Conservation (phyloP, 768 basidiomycete species). For the Psilocybe cyanescens region DNA sequence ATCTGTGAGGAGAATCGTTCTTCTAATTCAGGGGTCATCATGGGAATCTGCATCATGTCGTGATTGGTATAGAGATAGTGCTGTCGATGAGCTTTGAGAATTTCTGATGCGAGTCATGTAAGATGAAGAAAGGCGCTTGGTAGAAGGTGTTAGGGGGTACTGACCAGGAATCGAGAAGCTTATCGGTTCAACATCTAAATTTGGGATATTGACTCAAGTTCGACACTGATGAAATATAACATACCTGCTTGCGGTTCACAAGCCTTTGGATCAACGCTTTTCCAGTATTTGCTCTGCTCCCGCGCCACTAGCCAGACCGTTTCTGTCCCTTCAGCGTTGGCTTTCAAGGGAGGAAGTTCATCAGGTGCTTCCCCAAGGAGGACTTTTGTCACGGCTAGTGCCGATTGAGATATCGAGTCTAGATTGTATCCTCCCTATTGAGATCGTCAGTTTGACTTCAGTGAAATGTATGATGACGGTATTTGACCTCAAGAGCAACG, state of each 20-base stretch:
- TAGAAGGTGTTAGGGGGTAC: background rate
- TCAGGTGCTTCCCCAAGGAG: conserved; percentile 90
- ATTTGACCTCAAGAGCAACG: conserved; percentile 87
- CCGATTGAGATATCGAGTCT: conserved; percentile 84
- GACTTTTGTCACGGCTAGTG: conserved; percentile 84
- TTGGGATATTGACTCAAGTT: too few relatives aligned
- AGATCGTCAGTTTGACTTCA: background rate
- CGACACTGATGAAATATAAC: background rate
- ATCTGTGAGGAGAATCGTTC: conserved; percentile 81
- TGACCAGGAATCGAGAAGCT: conserved; percentile 72
- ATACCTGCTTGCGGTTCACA: conserved; percentile 83
- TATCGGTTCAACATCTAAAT: conserved; percentile 64
- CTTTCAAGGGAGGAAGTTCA: conserved; percentile 70
- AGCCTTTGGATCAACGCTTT: conserved; percentile 77
- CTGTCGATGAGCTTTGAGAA: conserved; percentile 89
- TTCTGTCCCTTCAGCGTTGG: conserved; percentile 83
- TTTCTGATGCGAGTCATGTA: conserved; percentile 47
- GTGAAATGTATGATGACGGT: background rate
- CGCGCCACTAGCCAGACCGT: conserved; percentile 88
- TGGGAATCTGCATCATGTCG: conserved; percentile 80
- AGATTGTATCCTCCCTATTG: conserved; percentile 95
- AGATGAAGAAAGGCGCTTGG: background rate
- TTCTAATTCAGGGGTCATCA: conserved; percentile 68
- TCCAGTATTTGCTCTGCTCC: conserved; percentile 93
- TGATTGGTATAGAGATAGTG: conserved; percentile 78